These are phyloP conservation scores for Nymphaea thermarum DNA, from an alignment of 164 flowering plant genomes.

Conservation along the genomic window DNA sequence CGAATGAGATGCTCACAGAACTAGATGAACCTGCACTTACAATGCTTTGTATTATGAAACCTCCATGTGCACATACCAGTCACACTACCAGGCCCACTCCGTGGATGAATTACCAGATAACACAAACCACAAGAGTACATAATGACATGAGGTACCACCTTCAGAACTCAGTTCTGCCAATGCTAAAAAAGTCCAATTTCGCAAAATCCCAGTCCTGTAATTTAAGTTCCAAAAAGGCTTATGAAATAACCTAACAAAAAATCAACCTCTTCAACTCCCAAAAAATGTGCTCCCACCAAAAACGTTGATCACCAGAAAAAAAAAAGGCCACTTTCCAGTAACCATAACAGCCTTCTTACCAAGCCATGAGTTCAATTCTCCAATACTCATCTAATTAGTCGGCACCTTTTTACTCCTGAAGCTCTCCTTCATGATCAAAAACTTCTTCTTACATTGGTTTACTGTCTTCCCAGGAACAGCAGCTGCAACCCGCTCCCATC, in stretches of 20 bases:
- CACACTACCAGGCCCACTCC: neutral
- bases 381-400: conserved; percentile 4
- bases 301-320: neutral
- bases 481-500: conserved; percentile 83
- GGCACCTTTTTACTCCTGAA: conserved; percentile 63
- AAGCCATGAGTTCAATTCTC: neutral
- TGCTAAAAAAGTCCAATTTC: neutral
- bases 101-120: neutral
- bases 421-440: conserved; percentile 58
- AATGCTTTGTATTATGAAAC: neutral
- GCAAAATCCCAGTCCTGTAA: neutral
- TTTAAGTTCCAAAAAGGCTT: neutral
- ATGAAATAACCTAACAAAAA: neutral
- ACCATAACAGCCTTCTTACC: neutral
- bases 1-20: too few species aligned
- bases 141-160: neutral
- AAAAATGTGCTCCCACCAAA: neutral
- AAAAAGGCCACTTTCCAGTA: neutral
- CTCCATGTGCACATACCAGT: neutral
- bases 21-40: too few species aligned
- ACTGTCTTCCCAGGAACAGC: conserved; percentile 88
- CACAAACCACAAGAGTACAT: neutral
- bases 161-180: neutral
- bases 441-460: conserved; percentile 63
- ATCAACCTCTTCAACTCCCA: neutral